Percentiles rank a stretch among this genome's conserved stretches.
Conservation (phyloP, 148 eudicot genomes). For the Fagopyrum tataricum region DNA sequence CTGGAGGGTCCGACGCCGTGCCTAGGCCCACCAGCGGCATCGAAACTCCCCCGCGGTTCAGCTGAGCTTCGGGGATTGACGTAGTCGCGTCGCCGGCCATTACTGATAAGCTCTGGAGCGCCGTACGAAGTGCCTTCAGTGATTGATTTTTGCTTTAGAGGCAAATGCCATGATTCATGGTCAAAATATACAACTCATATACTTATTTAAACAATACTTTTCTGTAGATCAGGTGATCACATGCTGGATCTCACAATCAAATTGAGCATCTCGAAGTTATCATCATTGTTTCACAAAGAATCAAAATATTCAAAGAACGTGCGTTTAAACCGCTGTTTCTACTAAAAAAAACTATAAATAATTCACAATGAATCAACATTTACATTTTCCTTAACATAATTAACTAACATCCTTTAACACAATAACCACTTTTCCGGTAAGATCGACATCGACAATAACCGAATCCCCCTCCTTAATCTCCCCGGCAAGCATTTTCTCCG, state of each 20-base stretch:
- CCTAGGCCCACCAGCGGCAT: conserved; percentile 52
- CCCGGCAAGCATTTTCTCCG: conserved; percentile 28
- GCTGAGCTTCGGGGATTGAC: conserved; percentile 17
- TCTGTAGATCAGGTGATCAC: no score
- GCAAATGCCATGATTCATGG: neutral
- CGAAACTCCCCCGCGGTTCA: conserved; percentile 18
- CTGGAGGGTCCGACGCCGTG: conserved; percentile 38
- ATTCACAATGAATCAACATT: no score
- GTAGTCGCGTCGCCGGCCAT: conserved; percentile 9
- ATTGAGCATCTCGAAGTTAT: no score
- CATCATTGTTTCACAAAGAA: no score
- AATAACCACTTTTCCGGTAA: conserved; percentile 14
- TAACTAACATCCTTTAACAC: no score
- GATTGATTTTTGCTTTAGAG: neutral
- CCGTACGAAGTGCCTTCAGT: neutral
- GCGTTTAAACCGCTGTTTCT: no score
- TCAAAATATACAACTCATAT: neutral
- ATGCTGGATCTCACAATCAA: no score
- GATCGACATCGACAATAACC: conserved; percentile 20
- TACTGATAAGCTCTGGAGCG: neutral
- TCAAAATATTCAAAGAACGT: no score
- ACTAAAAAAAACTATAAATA: no score
- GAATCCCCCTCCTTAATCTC: conserved; percentile 22
- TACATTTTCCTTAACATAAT: neutral
- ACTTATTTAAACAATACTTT: no score